These are phyloP conservation scores for Erythrophleum ivorense DNA, from an alignment of 331 rosid genomes.

Conservation along the genomic window DNA sequence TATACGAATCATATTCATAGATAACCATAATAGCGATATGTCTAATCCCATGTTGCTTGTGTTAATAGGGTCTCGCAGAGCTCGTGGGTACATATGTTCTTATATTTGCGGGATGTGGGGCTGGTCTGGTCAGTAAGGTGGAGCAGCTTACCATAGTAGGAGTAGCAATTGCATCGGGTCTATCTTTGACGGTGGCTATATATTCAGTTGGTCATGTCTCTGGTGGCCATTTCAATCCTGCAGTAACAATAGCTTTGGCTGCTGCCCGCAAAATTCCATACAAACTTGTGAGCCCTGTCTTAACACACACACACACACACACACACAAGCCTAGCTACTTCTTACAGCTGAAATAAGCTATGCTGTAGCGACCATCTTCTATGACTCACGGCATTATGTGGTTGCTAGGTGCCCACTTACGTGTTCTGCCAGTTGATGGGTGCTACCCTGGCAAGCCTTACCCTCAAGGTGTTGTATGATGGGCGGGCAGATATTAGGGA, in stretches of 20 bases:
- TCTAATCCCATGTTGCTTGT: neutral
- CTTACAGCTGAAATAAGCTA: neutral
- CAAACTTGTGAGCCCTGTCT: slow-evolving; percentile 33
- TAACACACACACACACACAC: neutral
- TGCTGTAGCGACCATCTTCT: neutral
- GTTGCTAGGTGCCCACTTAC: slow-evolving; percentile 54
- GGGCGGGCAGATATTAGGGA: slow-evolving; percentile 2
- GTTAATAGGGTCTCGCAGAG: slow-evolving; percentile 42
- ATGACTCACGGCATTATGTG: neutral
- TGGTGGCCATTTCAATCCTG: slow-evolving; percentile 53
- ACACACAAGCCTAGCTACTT: neutral
- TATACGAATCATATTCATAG: neutral
- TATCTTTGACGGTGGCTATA: slow-evolving; percentile 37
- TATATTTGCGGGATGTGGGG: slow-evolving; percentile 50
- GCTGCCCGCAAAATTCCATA: slow-evolving; percentile 30
- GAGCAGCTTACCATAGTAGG: slow-evolving; percentile 37
- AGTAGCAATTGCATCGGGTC: slow-evolving; percentile 40
- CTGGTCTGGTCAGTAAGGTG: slow-evolving; percentile 39
- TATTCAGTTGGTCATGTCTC: slow-evolving; percentile 50
- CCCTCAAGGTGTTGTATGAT: slow-evolving; percentile 43
- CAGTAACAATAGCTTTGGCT: slow-evolving; percentile 45
- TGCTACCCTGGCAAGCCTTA: slow-evolving; percentile 39
- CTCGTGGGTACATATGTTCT: slow-evolving; percentile 46
- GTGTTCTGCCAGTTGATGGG: slow-evolving; percentile 47
- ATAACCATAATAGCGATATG: neutral